phyloP scores from a whole-genome alignment of 495 filamentous ascomycete species.

The Penicillium ochrochloron region DNA sequence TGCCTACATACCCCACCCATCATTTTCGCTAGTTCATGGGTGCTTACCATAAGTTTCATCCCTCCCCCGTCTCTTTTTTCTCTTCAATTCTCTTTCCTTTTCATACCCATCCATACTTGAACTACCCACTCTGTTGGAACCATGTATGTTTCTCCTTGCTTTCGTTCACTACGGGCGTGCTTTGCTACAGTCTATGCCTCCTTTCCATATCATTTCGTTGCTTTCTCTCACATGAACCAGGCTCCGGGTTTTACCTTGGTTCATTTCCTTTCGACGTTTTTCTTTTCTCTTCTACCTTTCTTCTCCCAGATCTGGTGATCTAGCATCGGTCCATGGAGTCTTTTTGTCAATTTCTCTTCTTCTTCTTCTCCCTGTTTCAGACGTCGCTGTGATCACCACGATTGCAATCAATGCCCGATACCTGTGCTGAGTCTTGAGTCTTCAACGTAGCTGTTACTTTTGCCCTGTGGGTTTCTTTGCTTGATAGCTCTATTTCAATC shows the following conservation, averaged over 20 bases:
- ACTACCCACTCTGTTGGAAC: conserved; percentile 21
- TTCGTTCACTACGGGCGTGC: conserved; percentile 12
- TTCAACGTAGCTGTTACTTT: conserved; percentile 24
- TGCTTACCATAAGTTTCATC: background rate
- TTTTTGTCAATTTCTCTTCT: conserved; percentile 19
- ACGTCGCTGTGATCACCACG: conserved; percentile 36
- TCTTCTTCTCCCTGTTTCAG: conserved; percentile 27
- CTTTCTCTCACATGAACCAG: conserved; percentile 31
- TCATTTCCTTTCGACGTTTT: conserved; percentile 21
- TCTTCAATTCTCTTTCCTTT: conserved; percentile 11
- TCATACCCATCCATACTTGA: conserved; percentile 34
- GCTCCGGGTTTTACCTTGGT: conserved; percentile 34
- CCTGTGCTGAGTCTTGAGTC: conserved; percentile 38
- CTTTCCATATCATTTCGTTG: conserved; percentile 17
- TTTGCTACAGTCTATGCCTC: conserved; percentile 11
- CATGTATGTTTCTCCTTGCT: conserved; percentile 17
- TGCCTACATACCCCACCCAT: background rate
- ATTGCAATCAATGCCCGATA: conserved; percentile 45
- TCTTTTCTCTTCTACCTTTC: conserved; percentile 20
- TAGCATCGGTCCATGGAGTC: conserved; percentile 15
- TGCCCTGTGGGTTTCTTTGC: conserved; percentile 2
- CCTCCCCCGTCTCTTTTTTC: background rate
- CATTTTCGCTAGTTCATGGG: background rate
- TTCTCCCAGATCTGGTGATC: conserved; percentile 14
- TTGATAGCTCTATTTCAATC: conserved; percentile 1